phyloP scores from a whole-genome alignment of 345 rosid genomes.

The Pugionium dolabratum region DNA sequence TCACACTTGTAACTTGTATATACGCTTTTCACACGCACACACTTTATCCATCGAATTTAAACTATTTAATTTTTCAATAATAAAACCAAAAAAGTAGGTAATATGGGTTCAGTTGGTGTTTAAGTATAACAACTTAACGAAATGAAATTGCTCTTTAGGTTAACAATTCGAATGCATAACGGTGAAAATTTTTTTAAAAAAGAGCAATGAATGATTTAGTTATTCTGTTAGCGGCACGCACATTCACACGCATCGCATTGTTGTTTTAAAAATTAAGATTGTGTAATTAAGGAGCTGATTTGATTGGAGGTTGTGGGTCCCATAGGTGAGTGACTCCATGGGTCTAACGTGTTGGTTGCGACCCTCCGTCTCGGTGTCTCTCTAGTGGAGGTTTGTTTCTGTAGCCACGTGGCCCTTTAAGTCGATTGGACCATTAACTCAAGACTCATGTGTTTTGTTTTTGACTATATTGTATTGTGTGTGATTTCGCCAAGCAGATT shows the following conservation, averaged over 20 bases:
- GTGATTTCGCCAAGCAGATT: not conserved
- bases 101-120: slow-evolving; percentile 26
- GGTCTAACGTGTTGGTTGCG: slow-evolving; percentile 29
- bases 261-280: not conserved
- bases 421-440: slow-evolving; percentile 17
- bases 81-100: not conserved
- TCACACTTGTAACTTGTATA: slow-evolving; percentile 12
- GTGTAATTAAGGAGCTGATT: slow-evolving; percentile 19
- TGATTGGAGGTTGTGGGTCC: slow-evolving; percentile 19
- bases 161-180: no score
- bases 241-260: slow-evolving; percentile 10
- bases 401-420: slow-evolving; percentile 28
- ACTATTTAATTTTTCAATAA: not conserved
- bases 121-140: slow-evolving; percentile 24
- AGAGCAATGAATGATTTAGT: slow-evolving; percentile 13
- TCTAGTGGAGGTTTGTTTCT: slow-evolving; percentile 8
- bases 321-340: slow-evolving; percentile 10
- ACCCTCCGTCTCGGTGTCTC: slow-evolving; percentile 24
- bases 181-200: no score
- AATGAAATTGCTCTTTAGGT: no score
- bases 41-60: not conserved
- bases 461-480: not conserved
- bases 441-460: slow-evolving; percentile 17
- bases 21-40: slow-evolving; percentile 38
- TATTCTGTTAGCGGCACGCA: slow-evolving; percentile 13